These are phyloP conservation scores for Actinomortierella ambigua DNA, from an alignment of 371 early-diverging fungal genomes.

Conservation along the genomic window DNA sequence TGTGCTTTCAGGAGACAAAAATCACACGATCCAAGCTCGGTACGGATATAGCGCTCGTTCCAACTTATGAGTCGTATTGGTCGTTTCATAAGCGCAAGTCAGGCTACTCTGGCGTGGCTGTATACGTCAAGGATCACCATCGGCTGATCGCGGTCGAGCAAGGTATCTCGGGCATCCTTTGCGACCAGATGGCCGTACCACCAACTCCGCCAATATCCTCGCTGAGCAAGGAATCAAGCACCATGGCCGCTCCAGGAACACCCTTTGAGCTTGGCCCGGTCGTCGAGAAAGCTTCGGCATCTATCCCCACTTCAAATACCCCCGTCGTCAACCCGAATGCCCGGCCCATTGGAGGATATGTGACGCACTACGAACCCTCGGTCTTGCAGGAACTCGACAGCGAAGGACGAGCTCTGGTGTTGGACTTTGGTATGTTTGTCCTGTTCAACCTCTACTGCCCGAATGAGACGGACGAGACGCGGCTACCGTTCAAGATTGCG, in stretches of 20 bases:
- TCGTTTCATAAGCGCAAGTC: conserved; percentile 61
- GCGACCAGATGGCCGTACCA: conserved; percentile 12
- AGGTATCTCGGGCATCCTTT: conserved; percentile 64
- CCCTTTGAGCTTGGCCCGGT: too few species aligned
- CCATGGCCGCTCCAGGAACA: too few species aligned
- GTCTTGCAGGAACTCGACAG: conserved; percentile 62
- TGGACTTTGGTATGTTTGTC: conserved; percentile 81
- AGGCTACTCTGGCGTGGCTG: conserved; percentile 83
- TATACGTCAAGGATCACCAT: conserved; percentile 62
- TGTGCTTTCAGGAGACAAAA: conserved; percentile 86
- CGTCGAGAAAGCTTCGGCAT: neutral
- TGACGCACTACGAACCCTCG: conserved; percentile 31
- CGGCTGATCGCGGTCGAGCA: conserved; percentile 65
- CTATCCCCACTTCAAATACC: neutral
- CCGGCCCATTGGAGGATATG: too few species aligned
- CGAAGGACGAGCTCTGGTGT: conserved; percentile 82
- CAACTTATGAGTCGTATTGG: conserved; percentile 80
- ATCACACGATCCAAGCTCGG: conserved; percentile 62
- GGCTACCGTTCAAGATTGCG: conserved; percentile 67
- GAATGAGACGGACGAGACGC: conserved; percentile 61
- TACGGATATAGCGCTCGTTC: conserved; percentile 66
- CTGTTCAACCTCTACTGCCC: conserved; percentile 88
- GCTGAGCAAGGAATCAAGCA: too few species aligned
- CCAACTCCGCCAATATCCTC: too few species aligned
- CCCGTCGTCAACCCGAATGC: neutral